Conservation (phyloP, 148 eudicot species). For the Rhododendron mucronatum region DNA sequence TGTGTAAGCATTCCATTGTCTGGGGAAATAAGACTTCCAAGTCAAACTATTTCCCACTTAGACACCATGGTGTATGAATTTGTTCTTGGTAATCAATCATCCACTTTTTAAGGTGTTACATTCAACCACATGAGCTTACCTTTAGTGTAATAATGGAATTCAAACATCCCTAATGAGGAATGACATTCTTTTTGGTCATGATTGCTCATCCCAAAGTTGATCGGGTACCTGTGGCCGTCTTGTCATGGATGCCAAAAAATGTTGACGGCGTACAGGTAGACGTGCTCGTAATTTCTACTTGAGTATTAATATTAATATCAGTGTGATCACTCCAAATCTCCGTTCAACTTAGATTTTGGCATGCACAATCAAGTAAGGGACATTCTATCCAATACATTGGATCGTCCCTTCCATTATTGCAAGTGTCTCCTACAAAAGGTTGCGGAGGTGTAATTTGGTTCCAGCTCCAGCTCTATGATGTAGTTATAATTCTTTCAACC, state of each 20-base stretch:
- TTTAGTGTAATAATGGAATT: not conserved
- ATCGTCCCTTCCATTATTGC: not conserved
- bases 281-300: not conserved
- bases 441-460: not conserved
- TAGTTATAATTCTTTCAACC: not conserved
- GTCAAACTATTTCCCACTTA: not conserved
- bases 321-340: not conserved
- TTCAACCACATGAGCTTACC: not conserved
- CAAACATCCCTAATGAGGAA: not conserved
- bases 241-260: not conserved
- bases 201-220: not conserved
- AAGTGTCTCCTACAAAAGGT: not conserved
- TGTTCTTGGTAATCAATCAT: not conserved
- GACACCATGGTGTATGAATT: not conserved
- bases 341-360: not conserved
- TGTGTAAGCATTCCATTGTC: not conserved
- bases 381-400: not conserved
- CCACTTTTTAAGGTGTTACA: not conserved
- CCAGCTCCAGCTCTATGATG: not conserved
- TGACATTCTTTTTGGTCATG: not conserved
- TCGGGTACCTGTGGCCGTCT: not conserved
- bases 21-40: not conserved
- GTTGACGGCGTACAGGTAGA: not conserved
- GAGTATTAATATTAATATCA: not conserved
- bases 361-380: not conserved